Evolutionary conservation across 805 yeast genomes (phyloP), one percentile per base, ranked within the genome.

Genomic region (Kuraishia ogatae): DNA sequence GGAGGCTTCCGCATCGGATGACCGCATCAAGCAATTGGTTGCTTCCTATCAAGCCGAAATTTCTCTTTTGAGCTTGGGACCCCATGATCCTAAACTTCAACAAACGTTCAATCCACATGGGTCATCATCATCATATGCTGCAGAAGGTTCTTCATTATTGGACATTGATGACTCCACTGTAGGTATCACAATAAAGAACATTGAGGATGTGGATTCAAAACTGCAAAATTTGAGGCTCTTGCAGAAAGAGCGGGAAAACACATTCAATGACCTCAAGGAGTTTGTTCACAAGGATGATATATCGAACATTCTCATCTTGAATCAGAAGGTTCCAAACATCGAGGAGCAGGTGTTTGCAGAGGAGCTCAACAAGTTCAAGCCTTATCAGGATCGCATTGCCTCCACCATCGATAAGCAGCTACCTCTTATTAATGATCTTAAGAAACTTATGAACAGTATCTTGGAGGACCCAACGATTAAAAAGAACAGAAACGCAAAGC

Each of bases 241-340:
- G 56, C 83, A 83, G 61, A 72, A 78, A 35, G 94, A 88, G 65
- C 81, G 96, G 50, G 66, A 72, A 5, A 74, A 81, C 46, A 76
- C 85, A 1, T 72, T 88, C 39, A 76, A 76, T 1, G 89, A 84
- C 52, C 74, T 93, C 62, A 90, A 90, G 64, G 77, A 74, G 6
- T 79, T 80, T 51, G 83, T 88, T 39, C 94, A 85, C 62, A 75
- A 78, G 15, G 98, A 93, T 69, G 97, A 93, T 65, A 89, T 91
- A 52, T 85, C 96, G 0, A 84, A 85, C 54, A 73, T 85, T 13
- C 74, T 93, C 35, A 79, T 93, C 8, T 72, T 85, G 59, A 85
- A 88, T 64, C 82, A 80, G 57, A 77, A 80, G 50, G 20, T 54
- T 11, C 60, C 66, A 11, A 56, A 61, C 39, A 71, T 82, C 4